These are phyloP conservation scores for Alternaria viburni DNA, from an alignment of 2,329 filamentous ascomycete species.

Conservation along the genomic window DNA sequence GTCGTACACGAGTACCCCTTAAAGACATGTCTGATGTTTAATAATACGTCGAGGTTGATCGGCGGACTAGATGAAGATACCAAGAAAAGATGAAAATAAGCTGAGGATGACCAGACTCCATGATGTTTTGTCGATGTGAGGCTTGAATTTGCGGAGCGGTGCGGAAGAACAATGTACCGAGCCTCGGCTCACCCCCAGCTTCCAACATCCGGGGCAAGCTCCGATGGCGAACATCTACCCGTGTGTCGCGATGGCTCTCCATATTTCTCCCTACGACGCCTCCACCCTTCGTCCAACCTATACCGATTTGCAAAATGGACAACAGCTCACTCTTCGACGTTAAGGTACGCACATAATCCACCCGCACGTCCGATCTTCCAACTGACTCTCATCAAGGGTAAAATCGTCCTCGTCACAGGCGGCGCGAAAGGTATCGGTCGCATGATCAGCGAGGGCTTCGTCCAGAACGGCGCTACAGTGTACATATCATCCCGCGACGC, in stretches of 20 bases:
- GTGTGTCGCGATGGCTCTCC: conserved; percentile 7
- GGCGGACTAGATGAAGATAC: background rate
- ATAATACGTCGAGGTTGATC: background rate
- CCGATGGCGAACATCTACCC: conserved; percentile 11
- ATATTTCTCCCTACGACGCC: background rate
- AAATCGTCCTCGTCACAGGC: conserved; percentile 56
- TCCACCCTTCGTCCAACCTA: background rate
- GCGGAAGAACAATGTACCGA: conserved; percentile 14
- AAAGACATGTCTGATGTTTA: background rate
- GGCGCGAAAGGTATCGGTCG: conserved; percentile 66
- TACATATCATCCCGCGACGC: conserved; percentile 73
- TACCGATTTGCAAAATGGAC: conserved; percentile 36
- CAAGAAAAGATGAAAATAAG: background rate
- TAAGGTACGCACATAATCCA: conserved; percentile 27
- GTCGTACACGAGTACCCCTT: background rate
- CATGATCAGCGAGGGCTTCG: conserved; percentile 71
- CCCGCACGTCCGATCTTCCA: background rate
- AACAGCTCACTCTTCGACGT: conserved; percentile 45
- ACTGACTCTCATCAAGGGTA: conserved; percentile 35
- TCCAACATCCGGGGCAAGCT: conserved; percentile 10
- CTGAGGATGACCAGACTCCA: background rate
- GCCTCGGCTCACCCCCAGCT: conserved; percentile 38
- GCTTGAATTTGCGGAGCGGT: background rate
- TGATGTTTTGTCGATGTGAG: background rate
- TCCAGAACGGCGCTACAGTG: conserved; percentile 69